A percentile compares a stretch with the other conserved stretches of the same genome.
Evolutionary conservation across 2,329 filamentous ascomycete species (phyloP).

Genomic region (Chaetomium sp.): DNA sequence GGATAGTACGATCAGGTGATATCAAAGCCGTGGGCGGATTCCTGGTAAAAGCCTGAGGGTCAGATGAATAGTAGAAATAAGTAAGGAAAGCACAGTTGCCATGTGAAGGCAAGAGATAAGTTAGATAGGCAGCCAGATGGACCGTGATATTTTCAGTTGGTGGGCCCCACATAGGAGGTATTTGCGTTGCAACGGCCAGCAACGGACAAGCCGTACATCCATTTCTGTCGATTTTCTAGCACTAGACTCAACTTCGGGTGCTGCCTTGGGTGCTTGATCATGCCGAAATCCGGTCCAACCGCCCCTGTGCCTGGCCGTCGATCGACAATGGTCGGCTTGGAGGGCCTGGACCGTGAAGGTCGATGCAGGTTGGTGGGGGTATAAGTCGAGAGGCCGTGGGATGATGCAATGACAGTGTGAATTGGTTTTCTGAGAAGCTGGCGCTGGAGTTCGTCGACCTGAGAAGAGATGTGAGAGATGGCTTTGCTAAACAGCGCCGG

Average conservation of each 20-base stretch:
- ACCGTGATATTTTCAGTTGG: constrained; percentile 4
- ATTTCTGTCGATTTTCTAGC: neutral
- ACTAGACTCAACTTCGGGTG: too few species aligned
- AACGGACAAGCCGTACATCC: neutral
- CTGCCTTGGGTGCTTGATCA: too few species aligned
- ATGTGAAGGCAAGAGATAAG: constrained; percentile 5
- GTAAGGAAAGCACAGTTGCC: neutral
- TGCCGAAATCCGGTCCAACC: neutral
- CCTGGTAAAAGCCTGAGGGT: too few species aligned
- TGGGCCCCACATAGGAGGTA: constrained; percentile 1
- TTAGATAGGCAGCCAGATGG: constrained; percentile 3
- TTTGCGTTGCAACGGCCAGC: neutral
- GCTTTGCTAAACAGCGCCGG: too few species aligned
- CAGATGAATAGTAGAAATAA: too few species aligned
- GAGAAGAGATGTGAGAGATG: too few species aligned
- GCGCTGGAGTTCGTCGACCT: too few species aligned
- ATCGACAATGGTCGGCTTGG: neutral
- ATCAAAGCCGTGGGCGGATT: too few species aligned
- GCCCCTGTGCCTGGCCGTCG: neutral
- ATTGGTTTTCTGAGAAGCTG: constrained; percentile 13
- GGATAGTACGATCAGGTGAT: too few species aligned
- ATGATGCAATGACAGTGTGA: constrained; percentile 27
- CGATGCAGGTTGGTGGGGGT: constrained; percentile 17
- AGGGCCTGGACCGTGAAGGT: constrained; percentile 18
- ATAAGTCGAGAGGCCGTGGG: neutral